A percentile compares a stretch with the other conserved stretches of the same genome.
Evolutionary conservation across 1,284 basidiomycete genomes (phyloP).

Genomic region (Apiotrichum gamsii): DNA sequence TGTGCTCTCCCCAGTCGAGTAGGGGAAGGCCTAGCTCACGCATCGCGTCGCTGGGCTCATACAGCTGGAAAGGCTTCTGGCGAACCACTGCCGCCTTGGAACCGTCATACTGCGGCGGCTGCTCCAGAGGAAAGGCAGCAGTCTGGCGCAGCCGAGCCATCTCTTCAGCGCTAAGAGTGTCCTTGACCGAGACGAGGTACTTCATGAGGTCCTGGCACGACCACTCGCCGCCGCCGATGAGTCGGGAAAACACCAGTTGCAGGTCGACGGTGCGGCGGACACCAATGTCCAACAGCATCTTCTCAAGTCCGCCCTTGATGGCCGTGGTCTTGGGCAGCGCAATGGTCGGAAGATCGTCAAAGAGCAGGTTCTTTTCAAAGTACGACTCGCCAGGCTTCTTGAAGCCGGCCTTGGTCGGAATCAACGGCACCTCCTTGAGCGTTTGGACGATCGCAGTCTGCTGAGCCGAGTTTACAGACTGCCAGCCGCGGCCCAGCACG

Average conservation of each 20-base stretch:
- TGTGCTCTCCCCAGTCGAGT: conserved; percentile 78
- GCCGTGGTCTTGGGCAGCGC: conserved; percentile 60
- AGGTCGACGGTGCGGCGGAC: conserved; percentile 88
- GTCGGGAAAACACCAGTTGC: conserved; percentile 71
- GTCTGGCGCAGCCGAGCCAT: conserved; percentile 69
- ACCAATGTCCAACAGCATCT: conserved; percentile 68
- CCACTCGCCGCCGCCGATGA: conserved; percentile 45
- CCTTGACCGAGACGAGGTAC: conserved; percentile 80
- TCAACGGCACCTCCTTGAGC: conserved; percentile 63
- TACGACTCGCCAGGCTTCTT: conserved; percentile 72
- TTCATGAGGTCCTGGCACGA: conserved; percentile 57
- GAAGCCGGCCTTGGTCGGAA: conserved; percentile 79
- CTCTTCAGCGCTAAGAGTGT: conserved; percentile 64
- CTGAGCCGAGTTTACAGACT: conserved; percentile 56
- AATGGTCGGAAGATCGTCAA: conserved; percentile 79
- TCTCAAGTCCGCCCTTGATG: conserved; percentile 72
- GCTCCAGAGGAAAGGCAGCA: conserved; percentile 69
- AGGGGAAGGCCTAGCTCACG: conserved; percentile 70
- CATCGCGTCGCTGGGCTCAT: conserved; percentile 74
- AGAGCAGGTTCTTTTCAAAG: conserved; percentile 79
- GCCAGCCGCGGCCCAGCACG: conserved; percentile 70
- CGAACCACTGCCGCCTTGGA: conserved; percentile 45
- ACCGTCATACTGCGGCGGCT: conserved; percentile 32
- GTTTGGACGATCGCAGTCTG: conserved; percentile 58
- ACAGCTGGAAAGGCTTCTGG: conserved; percentile 64